phyloP scores from a whole-genome alignment of 169 alveolate species.

The Cystoisospora suis region DNA sequence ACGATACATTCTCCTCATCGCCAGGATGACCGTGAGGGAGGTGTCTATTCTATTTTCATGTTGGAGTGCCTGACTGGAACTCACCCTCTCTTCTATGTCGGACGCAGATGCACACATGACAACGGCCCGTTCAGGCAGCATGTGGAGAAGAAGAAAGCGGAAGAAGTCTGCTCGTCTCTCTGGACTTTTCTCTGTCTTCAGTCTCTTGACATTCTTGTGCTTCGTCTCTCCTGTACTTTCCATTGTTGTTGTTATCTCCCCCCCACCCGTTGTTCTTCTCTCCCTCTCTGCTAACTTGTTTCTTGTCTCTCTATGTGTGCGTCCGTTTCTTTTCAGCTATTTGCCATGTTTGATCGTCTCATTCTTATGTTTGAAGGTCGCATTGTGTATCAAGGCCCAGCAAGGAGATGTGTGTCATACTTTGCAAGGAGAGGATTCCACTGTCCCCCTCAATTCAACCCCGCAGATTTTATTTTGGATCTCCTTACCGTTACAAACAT shows the following conservation, averaged over 20 bases:
- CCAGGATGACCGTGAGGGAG: no score
- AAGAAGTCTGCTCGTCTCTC: neutral
- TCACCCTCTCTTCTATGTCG: no score
- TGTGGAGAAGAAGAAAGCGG: no score
- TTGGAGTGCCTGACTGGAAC: no score
- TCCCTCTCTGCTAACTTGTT: neutral
- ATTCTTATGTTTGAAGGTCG: slow-evolving; percentile 78
- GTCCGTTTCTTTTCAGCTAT: slow-evolving; percentile 49
- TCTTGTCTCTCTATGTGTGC: neutral
- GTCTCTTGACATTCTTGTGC: neutral
- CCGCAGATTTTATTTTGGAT: slow-evolving; percentile 74
- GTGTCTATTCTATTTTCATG: no score
- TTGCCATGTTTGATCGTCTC: slow-evolving; percentile 77
- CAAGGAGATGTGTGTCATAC: slow-evolving; percentile 67
- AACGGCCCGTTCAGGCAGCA: no score
- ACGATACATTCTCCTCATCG: no score
- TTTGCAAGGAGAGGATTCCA: slow-evolving; percentile 68
- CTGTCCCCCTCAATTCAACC: slow-evolving; percentile 73
- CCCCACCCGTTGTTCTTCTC: neutral
- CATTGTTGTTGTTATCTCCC: neutral
- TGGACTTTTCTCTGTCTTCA: neutral
- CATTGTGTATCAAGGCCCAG: slow-evolving; percentile 78
- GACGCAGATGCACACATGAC: no score
- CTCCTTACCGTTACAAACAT: slow-evolving; percentile 33
- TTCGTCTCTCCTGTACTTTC: neutral